Percentiles rank a stretch among this genome's conserved stretches.
Evolutionary conservation across 495 filamentous ascomycete species (phyloP).

Genomic region (Penicillium coprophilum): DNA sequence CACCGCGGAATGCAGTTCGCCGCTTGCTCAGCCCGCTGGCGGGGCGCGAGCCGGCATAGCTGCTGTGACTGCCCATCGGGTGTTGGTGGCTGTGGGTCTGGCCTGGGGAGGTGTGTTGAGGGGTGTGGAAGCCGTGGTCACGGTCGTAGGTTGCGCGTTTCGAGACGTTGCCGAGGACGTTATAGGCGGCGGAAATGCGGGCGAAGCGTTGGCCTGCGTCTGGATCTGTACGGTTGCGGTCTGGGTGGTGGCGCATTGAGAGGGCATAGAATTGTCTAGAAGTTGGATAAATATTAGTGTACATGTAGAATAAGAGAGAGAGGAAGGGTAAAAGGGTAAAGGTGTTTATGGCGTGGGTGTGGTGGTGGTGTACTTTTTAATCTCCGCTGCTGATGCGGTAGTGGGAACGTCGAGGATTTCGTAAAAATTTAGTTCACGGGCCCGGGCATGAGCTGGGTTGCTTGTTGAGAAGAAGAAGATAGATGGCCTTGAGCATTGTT

Average conservation of each 20-base stretch:
- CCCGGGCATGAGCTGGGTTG: conserved; percentile 30
- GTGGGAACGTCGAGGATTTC: conserved; percentile 72
- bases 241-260: conserved; percentile 91
- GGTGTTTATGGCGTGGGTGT: not conserved
- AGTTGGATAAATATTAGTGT: not conserved
- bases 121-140: conserved; percentile 48
- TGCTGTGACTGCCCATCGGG: conserved; percentile 42
- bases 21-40: conserved; percentile 78
- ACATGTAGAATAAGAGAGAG: not conserved
- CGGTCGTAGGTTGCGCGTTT: conserved; percentile 81
- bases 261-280: conserved; percentile 78
- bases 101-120: conserved; percentile 27
- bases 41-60: conserved; percentile 65
- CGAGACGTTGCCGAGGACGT: conserved; percentile 64
- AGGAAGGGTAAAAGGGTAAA: conserved; percentile 2
- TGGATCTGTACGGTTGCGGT: conserved; percentile 79
- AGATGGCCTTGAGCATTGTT: not conserved
- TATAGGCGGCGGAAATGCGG: conserved; percentile 83
- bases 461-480: conserved; percentile 44
- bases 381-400: conserved; percentile 67
- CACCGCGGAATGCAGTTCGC: conserved; percentile 71
- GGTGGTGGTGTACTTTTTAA: conserved; percentile 69
- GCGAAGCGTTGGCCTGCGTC: conserved; percentile 76
- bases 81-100: conserved; percentile 50
- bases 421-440: conserved; percentile 63